Conservation (phyloP, 2,329 filamentous ascomycete genomes). For the Madurella mycetomatis region DNA sequence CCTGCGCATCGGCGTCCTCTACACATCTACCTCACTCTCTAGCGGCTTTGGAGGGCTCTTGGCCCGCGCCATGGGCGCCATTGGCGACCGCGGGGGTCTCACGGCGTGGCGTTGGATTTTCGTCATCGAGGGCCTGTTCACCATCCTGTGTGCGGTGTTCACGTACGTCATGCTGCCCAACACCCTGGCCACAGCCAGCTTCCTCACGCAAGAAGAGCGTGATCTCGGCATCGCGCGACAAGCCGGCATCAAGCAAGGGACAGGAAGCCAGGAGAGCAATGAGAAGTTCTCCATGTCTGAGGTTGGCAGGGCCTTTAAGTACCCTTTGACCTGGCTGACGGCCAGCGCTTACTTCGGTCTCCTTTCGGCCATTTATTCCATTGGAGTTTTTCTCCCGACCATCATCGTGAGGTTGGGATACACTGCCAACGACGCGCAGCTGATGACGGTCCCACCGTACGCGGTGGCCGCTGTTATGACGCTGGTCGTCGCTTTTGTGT, state of each 20-base stretch:
- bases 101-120: constrained; percentile 70
- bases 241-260: constrained; percentile 47
- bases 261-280: constrained; percentile 61
- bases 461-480: constrained; percentile 41
- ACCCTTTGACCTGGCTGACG: constrained; percentile 15
- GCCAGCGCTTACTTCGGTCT: constrained; percentile 43
- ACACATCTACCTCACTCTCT: constrained; percentile 17
- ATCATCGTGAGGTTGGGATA: constrained; percentile 52
- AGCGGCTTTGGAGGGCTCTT: constrained; percentile 18
- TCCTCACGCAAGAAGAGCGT: constrained; percentile 46
- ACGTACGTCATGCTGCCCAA: constrained; percentile 61
- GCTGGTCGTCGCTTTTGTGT: constrained; percentile 48
- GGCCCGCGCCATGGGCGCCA: constrained; percentile 12
- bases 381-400: constrained; percentile 58
- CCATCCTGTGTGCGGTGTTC: constrained; percentile 50
- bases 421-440: constrained; percentile 51
- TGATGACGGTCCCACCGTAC: constrained; percentile 63
- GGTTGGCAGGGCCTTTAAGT: constrained; percentile 62
- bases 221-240: constrained; percentile 43
- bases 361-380: constrained; percentile 50
- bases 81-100: constrained; percentile 40
- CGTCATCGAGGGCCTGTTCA: constrained; percentile 43
- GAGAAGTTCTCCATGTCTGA: constrained; percentile 55
- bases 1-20: constrained; percentile 60
- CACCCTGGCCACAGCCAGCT: constrained; percentile 46